Evolutionary conservation across 352 stramenopile species (phyloP).

Genomic region (Blastocystis sp.): DNA sequence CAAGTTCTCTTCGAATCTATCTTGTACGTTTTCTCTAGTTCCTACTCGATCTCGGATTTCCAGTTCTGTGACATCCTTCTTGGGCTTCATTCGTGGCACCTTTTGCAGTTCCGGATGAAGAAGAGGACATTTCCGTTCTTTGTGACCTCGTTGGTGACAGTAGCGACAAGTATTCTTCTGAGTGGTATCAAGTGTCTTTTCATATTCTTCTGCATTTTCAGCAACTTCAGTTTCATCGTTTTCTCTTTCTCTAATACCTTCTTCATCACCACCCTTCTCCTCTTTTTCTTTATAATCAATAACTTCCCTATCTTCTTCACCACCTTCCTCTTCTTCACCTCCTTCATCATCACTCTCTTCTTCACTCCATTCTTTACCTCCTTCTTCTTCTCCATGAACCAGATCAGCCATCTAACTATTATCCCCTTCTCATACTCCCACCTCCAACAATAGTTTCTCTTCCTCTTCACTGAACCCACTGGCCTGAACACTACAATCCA

Average conservation of each 20-base stretch:
- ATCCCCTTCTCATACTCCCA: slow-evolving; percentile 23
- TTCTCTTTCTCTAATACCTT: slow-evolving; percentile 6
- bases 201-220: slow-evolving; percentile 36
- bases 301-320: slow-evolving; percentile 34
- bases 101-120: slow-evolving; percentile 61
- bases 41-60: slow-evolving; percentile 34
- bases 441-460: slow-evolving; percentile 72
- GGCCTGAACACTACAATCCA: slow-evolving; percentile 69
- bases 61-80: slow-evolving; percentile 54
- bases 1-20: slow-evolving; percentile 58
- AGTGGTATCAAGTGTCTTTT: not conserved
- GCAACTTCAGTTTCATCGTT: slow-evolving; percentile 17
- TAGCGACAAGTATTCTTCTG: slow-evolving; percentile 14
- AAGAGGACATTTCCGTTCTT: slow-evolving; percentile 26
- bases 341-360: slow-evolving; percentile 66
- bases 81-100: slow-evolving; percentile 40
- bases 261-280: slow-evolving; percentile 37
- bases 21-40: not conserved
- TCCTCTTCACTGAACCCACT: slow-evolving; percentile 76
- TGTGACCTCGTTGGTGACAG: slow-evolving; percentile 52
- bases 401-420: slow-evolving; percentile 63
- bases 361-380: slow-evolving; percentile 65
- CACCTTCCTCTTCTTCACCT: slow-evolving; percentile 59
- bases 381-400: slow-evolving; percentile 61
- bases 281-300: slow-evolving; percentile 51